phyloP scores from a whole-genome alignment of 495 filamentous ascomycete genomes.

The Neurospora tetraspora region DNA sequence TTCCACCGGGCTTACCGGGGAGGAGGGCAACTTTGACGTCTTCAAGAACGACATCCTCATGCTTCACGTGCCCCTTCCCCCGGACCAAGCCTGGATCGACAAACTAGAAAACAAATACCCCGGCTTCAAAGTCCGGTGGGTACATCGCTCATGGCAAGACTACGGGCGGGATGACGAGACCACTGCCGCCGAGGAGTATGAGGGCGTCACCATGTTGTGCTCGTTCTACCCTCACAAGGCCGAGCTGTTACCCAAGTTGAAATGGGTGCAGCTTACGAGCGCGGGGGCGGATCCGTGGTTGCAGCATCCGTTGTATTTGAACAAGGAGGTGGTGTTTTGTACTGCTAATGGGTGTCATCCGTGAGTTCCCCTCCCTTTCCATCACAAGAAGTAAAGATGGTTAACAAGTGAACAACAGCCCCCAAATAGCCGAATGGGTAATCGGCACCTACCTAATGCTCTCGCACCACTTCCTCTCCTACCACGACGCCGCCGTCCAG shows the following conservation, averaged over 20 bases:
- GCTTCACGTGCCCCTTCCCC: slow-evolving; percentile 5
- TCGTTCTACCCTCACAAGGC: slow-evolving; percentile 10
- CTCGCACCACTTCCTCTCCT: slow-evolving; percentile 13
- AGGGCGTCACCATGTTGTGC: slow-evolving; percentile 21
- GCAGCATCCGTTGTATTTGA: slow-evolving; percentile 16
- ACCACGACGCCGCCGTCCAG: slow-evolving; percentile 2
- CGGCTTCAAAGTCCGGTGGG: slow-evolving; percentile 23
- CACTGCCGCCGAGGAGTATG: slow-evolving; percentile 9
- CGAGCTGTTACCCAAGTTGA: slow-evolving; percentile 17
- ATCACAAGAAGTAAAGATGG: background rate
- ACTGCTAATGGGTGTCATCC: slow-evolving; percentile 23
- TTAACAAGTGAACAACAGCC: slow-evolving; percentile 6
- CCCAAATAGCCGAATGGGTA: slow-evolving; percentile 38
- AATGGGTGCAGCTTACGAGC: slow-evolving; percentile 22
- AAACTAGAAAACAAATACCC: slow-evolving; percentile 14
- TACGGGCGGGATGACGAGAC: background rate
- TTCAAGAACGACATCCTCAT: slow-evolving; percentile 14
- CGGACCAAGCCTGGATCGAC: slow-evolving; percentile 16
- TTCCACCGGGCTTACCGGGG: background rate
- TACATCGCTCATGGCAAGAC: background rate
- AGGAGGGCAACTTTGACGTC: background rate
- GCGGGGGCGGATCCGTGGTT: slow-evolving; percentile 26
- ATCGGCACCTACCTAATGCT: slow-evolving; percentile 28
- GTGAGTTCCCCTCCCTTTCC: background rate
- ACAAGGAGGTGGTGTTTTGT: slow-evolving; percentile 19